Percentiles rank a stretch among this genome's conserved stretches.
phyloP scores from a whole-genome alignment of 139 green algal genomes.

The Asterochloris sp. region DNA sequence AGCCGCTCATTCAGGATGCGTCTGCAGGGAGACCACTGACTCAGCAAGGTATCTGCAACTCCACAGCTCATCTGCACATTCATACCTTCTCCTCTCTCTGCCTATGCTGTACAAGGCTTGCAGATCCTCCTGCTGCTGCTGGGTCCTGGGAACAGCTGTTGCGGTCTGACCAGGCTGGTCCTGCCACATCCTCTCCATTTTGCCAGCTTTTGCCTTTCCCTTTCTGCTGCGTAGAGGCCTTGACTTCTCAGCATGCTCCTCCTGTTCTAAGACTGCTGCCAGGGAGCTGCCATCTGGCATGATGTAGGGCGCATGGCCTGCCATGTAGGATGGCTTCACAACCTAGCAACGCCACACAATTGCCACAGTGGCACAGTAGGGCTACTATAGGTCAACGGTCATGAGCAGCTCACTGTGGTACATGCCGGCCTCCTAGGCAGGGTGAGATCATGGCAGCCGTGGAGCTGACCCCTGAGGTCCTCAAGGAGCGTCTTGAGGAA shows the following conservation, averaged over 20 bases:
- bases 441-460: neutral
- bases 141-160: constrained; percentile 11
- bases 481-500: constrained; percentile 64
- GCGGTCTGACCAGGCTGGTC: neutral
- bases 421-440: too few species aligned
- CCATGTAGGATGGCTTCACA: neutral
- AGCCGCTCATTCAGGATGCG: constrained; percentile 50
- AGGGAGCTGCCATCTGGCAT: constrained; percentile 33
- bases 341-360: too few species aligned
- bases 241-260: constrained; percentile 14
- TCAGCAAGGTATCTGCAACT: neutral
- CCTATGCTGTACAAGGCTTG: constrained; percentile 34
- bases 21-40: constrained; percentile 16
- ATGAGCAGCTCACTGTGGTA: too few species aligned
- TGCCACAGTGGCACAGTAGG: too few species aligned
- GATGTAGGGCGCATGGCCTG: constrained; percentile 27
- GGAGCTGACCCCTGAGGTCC: constrained; percentile 27
- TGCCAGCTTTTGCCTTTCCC: constrained; percentile 1
- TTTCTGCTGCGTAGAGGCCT: neutral
- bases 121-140: constrained; percentile 24
- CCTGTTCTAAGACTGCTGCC: neutral
- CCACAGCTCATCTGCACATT: neutral
- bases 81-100: neutral
- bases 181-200: neutral
- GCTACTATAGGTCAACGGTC: too few species aligned